Evolutionary conservation across 2,329 filamentous ascomycete genomes (phyloP).

Genomic region (Plectosphaerella cucumerina): DNA sequence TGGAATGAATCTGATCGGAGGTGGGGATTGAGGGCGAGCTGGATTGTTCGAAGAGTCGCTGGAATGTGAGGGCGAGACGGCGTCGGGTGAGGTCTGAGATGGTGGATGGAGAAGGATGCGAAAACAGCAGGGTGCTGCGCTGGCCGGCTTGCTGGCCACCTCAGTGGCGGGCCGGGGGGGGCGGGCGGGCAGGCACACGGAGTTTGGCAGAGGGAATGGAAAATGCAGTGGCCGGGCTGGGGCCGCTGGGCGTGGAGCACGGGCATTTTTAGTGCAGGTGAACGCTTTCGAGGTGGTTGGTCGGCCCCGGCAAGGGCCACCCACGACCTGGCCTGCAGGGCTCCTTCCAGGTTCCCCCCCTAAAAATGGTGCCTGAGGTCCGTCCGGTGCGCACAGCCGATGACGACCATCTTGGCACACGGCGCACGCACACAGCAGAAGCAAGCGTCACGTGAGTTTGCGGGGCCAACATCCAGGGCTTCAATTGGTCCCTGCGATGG

Average conservation of each 20-base stretch:
- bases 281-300: background rate
- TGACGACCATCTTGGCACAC: slow-evolving; percentile 7
- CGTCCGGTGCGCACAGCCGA: background rate
- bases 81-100: background rate
- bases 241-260: background rate
- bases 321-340: slow-evolving; percentile 4
- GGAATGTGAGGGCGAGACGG: background rate
- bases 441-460: slow-evolving; percentile 10
- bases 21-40: background rate
- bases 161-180: background rate
- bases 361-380: background rate
- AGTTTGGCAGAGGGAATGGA: background rate
- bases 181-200: background rate
- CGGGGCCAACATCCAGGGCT: background rate
- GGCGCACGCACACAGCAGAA: slow-evolving; percentile 1
- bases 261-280: slow-evolving; percentile 1
- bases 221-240: background rate
- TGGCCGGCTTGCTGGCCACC: background rate
- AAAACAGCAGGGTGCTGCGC: slow-evolving; percentile 2
- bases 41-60: background rate
- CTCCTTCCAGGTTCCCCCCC: background rate
- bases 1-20: background rate
- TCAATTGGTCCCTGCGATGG: slow-evolving; percentile 7
- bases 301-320: background rate
- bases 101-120: background rate